Percentiles rank a stretch among this genome's conserved stretches.
Conservation (phyloP, 2,329 filamentous ascomycete species). For the Moelleriella libera region DNA sequence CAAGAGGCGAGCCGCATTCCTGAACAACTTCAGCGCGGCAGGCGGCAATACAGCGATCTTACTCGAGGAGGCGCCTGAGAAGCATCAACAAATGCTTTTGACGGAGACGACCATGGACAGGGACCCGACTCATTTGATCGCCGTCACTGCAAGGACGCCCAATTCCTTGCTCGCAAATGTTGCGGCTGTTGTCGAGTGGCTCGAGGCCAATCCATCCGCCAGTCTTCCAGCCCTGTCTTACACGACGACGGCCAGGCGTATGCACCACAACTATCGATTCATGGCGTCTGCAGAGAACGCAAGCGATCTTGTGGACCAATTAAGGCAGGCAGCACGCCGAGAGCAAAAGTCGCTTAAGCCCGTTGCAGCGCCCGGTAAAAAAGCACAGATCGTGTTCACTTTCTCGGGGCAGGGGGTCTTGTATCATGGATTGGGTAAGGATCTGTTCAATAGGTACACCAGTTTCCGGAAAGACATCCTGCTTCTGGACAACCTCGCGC, state of each 20-base stretch:
- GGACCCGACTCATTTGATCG: constrained; percentile 31
- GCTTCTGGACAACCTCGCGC: neutral
- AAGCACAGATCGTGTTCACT: constrained; percentile 26
- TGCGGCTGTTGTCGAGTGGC: neutral
- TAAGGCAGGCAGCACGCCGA: neutral
- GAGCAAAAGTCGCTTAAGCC: neutral
- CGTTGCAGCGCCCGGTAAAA: neutral
- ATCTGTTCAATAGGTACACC: constrained; percentile 22
- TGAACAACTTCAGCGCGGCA: constrained; percentile 39
- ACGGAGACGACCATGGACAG: neutral
- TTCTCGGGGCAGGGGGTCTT: constrained; percentile 44
- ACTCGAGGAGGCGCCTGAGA: constrained; percentile 39
- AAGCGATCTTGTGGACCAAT: neutral
- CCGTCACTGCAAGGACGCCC: constrained; percentile 39
- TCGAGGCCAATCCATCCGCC: constrained; percentile 6
- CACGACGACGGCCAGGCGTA: constrained; percentile 49
- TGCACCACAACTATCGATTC: constrained; percentile 44
- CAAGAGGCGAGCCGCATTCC: constrained; percentile 16
- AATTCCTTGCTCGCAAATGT: constrained; percentile 35
- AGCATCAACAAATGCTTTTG: too few species aligned
- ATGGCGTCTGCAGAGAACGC: constrained; percentile 25
- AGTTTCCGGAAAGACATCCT: neutral
- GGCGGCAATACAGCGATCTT: constrained; percentile 49
- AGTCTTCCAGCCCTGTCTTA: constrained; percentile 45
- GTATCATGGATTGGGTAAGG: constrained; percentile 34